Evolutionary conservation across 305 asterid genomes (phyloP), one percentile per base, ranked within the genome.

Genomic region (Rubia balearica): DNA sequence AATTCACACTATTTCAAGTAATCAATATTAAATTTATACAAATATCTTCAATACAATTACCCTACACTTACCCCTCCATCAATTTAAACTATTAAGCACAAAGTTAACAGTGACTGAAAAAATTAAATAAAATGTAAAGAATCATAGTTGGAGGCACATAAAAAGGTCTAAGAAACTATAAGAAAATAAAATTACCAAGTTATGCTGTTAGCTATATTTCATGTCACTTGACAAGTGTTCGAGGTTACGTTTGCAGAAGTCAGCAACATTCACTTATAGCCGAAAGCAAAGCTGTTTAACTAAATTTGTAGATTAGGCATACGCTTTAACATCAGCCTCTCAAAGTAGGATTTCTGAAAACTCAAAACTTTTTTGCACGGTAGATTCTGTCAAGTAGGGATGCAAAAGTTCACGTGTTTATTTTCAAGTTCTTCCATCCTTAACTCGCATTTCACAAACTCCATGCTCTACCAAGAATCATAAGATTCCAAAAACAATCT

Each of bases 111-210:
- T 7, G 22, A 53, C 2, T 11, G 43, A 69, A 19, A 33, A 69
- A 40, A n/a, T 36, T n/a, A 45, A 10, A 64, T 51, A 72, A 64
- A 61, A 63, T 13, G 65, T 7, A 49, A 72, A 12, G 43, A 22
- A 38, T n/a, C 27, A 38, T 42, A 14, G 12, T 8, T 33, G 36
- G 33, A 22, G 64, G 42, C 42, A 46, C 5, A 8, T 0, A 30
- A 13, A 45, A 1, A 67, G 8, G 16, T 46, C 14, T 6, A 12
- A 48, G n/a, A 46, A 71, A 64, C 33, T 51, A 16, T 48, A 45
- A 30, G 9, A 45, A 9, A 0, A 40, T 27, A 22, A 7, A 3
- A 8, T 51, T 36, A 49, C 8, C 61, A 14, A 5, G 61, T 2
- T 68, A 7, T 49, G 24, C 38, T 10, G 11, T 30, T 49, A 24